Base-by-base conservation (phyloP, 2,329 filamentous ascomycete genomes). In the Colletotrichum sp. region DNA sequence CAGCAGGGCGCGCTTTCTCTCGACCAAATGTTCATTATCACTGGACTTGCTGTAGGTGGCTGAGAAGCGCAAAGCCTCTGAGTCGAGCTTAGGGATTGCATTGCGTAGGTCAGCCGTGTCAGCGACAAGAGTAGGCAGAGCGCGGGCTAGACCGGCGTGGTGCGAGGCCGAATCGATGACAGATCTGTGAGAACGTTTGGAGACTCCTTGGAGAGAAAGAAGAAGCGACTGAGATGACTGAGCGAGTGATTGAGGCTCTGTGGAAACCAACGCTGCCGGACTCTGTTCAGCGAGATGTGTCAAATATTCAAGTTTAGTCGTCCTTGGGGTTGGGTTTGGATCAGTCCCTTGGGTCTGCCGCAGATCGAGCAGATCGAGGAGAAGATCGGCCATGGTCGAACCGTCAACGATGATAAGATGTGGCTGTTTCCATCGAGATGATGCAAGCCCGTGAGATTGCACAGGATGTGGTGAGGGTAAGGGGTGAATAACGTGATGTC, bases 111-210 rank as follows among this genome's bases (percentile, higher is more conserved):
- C 90, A 52, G 89, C 88, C 6, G 94, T 91, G 81, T 94, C 90
- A 65, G 89, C 88, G 48, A 91, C 91, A 60, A 99, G 87, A 16
- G 87, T 84, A 0, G 95, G 95, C n/a, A 99, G 88, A 1, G 93
- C 91, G n/a, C 89, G 88, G 66, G 89, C 89, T 9, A 99, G 89
- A 12, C 92, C 92, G n/a, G 92, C 90, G 80, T 99, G 93, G 80
- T 95, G 93, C 79, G 92, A 91, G 26, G 95, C 93, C 6, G 96
- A 97, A 69, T 93, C 89, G 80, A 98, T 96, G 78, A 99, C 93
- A 22, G 93, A 90, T 82, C 94, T 95, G 84, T 98, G 94, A 1
- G 96, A 98, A 79, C 95, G 94, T 80, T 98, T 98, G 9, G 96
- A 96, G 66, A 99, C 92, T 0, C 92, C 91, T 83, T 99, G 97